Evolutionary conservation across 495 filamentous ascomycete genomes (phyloP).

Genomic region (Thermothielavioides terrestris): DNA sequence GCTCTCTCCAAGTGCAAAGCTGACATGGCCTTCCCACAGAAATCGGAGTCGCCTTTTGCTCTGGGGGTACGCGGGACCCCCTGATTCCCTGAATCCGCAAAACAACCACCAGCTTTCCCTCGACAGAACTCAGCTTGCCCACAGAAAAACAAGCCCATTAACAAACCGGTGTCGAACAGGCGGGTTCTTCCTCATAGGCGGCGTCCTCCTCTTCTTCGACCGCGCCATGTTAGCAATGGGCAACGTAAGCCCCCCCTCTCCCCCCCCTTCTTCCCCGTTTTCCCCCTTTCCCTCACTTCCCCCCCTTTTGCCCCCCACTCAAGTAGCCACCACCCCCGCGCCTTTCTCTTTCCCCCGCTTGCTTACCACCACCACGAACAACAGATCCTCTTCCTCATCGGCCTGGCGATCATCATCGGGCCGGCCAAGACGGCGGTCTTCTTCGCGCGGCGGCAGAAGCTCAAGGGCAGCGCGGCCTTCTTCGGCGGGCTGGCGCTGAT

Average conservation of each 20-base stretch:
- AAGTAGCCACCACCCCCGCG: too few relatives aligned
- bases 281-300: slow-evolving; percentile 46
- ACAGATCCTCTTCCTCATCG: slow-evolving; percentile 93
- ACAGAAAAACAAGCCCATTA: neutral
- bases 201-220: slow-evolving; percentile 94
- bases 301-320: slow-evolving; percentile 24
- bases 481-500: slow-evolving; percentile 76
- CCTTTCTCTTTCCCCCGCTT: neutral
- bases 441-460: slow-evolving; percentile 87
- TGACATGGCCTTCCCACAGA: slow-evolving; percentile 45
- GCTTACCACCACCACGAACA: too few relatives aligned
- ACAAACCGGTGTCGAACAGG: slow-evolving; percentile 39
- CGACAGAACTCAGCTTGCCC: neutral
- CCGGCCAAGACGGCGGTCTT: slow-evolving; percentile 80
- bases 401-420: slow-evolving; percentile 92
- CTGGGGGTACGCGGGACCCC: slow-evolving; percentile 64
- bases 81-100: neutral
- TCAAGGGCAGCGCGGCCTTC: slow-evolving; percentile 87
- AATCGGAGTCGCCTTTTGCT: slow-evolving; percentile 92
- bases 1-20: slow-evolving; percentile 11
- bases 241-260: slow-evolving; percentile 45
- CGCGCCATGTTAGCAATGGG: slow-evolving; percentile 64
- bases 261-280: neutral
- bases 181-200: slow-evolving; percentile 85
- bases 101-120: neutral